Percentiles rank a stretch among this genome's conserved stretches.
Conservation (phyloP, 768 basidiomycete species). For the Dentipellis sp. region DNA sequence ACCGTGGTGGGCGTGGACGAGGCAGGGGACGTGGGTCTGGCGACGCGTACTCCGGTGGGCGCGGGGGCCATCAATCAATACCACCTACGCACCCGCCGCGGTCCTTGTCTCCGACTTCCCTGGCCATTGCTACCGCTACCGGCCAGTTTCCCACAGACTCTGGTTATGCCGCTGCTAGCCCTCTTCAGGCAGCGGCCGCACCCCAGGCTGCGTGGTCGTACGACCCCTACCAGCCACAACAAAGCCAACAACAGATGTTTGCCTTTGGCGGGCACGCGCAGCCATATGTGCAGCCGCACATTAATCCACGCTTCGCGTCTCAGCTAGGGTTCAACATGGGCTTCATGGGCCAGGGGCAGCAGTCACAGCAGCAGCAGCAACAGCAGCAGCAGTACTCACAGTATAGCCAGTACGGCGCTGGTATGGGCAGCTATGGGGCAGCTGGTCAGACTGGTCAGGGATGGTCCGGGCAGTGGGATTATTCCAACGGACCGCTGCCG, state of each 20-base stretch:
- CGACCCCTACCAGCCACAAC: slow-evolving; percentile 8
- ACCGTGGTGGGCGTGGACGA: slow-evolving; percentile 8
- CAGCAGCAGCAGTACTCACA: slow-evolving; percentile 14
- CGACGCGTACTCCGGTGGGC: not conserved
- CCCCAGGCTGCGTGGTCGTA: not conserved
- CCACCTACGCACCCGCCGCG: slow-evolving; percentile 20
- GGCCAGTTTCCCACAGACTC: slow-evolving; percentile 24
- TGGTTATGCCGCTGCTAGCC: slow-evolving; percentile 16
- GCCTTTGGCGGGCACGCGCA: slow-evolving; percentile 13
- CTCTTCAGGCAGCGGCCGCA: slow-evolving; percentile 1
- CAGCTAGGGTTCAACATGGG: slow-evolving; percentile 44
- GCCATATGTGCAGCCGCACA: slow-evolving; percentile 63
- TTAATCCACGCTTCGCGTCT: slow-evolving; percentile 73
- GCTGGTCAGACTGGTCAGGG: not conserved
- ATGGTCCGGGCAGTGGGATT: slow-evolving; percentile 6
- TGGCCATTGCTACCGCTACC: slow-evolving; percentile 36
- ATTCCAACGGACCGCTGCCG: not conserved
- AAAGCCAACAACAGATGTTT: slow-evolving; percentile 5
- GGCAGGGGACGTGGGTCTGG: slow-evolving; percentile 21
- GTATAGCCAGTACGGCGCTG: slow-evolving; percentile 6
- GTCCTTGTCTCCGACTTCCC: slow-evolving; percentile 34
- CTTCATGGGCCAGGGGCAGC: slow-evolving; percentile 16
- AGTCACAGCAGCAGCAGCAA: slow-evolving; percentile 7
- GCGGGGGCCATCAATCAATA: slow-evolving; percentile 1
- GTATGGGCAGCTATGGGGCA: not conserved